Evolutionary conservation across 2,329 filamentous ascomycete genomes (phyloP).

Genomic region (Penicillium digitatum): DNA sequence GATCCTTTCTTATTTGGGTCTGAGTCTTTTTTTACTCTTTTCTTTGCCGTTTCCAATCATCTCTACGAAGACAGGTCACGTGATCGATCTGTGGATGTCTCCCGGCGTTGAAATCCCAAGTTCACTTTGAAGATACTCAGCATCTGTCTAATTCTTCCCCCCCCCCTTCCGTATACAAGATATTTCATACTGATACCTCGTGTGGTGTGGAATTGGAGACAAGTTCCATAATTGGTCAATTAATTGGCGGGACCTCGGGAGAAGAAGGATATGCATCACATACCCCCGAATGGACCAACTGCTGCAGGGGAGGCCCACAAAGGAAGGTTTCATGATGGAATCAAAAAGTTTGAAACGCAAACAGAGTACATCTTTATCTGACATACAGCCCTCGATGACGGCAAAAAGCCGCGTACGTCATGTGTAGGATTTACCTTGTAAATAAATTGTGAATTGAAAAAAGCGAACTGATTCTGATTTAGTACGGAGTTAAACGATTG

Average conservation of each 20-base stretch:
- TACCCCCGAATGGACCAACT: slow-evolving; percentile 1
- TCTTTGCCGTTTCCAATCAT: neutral
- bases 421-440: neutral
- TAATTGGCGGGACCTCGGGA: neutral
- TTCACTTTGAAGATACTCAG: neutral
- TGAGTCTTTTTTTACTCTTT: neutral
- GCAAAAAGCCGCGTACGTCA: slow-evolving; percentile 3
- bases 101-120: neutral
- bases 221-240: neutral
- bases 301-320: slow-evolving; percentile 9
- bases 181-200: neutral
- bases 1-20: neutral
- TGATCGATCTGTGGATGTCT: neutral
- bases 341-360: neutral
- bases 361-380: neutral
- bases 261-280: slow-evolving; percentile 4
- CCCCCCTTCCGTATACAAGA: too few species aligned
- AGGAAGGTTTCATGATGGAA: slow-evolving; percentile 7
- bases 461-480: neutral
- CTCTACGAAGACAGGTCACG: neutral
- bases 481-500: too few species aligned
- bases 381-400: neutral
- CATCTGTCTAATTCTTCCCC: too few species aligned
- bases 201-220: neutral
- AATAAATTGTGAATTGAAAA: neutral